Evolutionary conservation across 2,329 filamentous ascomycete species (phyloP), one percentile per base, ranked within the genome.

Genomic region (Elsinoe australis): DNA sequence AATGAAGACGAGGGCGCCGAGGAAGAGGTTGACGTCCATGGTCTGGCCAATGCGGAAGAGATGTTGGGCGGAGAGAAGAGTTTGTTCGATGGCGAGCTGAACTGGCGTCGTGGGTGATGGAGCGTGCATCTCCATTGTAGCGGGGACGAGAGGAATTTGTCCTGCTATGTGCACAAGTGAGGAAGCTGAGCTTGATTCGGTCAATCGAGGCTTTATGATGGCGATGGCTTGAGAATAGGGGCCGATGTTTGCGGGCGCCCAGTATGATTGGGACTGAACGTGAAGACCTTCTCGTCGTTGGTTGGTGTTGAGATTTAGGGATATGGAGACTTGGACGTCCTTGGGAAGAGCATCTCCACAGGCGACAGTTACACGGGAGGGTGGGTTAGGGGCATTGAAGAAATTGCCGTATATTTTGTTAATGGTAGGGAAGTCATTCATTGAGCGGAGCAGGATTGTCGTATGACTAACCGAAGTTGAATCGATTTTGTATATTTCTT

Each of bases 211-310:
- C 12, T 35, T 17, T 17, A 71, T 70, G 8, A 79, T 67, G 2
- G 76, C 72, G 42, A 92, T 80, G 3, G 88, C 87, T 68, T 98
- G 92, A 49, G 89, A 95, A 65, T 96, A 96, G 0, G 92, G 92
- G 0, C 92, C 92, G 47, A 98, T 96, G 60, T 96, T 96, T 15
- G 92, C 90, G 0, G 92, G 92, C 0, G 92, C 92, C 92, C 92
- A 98, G 71, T 96, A 96, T 8, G 87, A 94, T 31, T 86, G 74
- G 3, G 85, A 89, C 66, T 96, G 92, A 4, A 98, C 89, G 63
- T 98, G 92, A 1, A 96, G 74, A 0, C 66, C 85, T 50, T 68
- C 63, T 49, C 59, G 55, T 31, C 51, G 47, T 14, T 56, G 54
- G 32, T 18, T 22, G 1, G 45, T 17, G 9, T 6, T 22, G 10